Evolutionary conservation across 2,329 filamentous ascomycete genomes (phyloP), one percentile per base, ranked within the genome.

Genomic region (Tolypocladium album): DNA sequence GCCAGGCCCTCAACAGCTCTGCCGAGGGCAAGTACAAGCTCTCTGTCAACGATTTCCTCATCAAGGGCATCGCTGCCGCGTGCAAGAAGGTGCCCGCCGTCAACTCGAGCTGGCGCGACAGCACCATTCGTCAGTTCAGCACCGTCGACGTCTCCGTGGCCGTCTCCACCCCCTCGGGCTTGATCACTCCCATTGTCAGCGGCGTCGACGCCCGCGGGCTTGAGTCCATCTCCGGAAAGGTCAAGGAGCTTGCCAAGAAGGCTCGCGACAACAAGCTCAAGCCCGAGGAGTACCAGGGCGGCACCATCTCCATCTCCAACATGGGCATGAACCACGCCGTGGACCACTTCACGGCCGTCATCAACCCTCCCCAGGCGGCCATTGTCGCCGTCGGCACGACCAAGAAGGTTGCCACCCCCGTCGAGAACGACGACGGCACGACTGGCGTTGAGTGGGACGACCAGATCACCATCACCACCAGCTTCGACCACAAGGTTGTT

Each of bases 311-410:
- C 76, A 97, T 99, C 79, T 96, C 90, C 80, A 99, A 99, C 86
- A 96, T 99, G 94, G 94, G 94, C 77, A 99, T 99, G 94, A 99
- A 99, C 85, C 73, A 87, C 56, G 93, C 94, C 57, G 88, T 99
- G 64, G 92, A 97, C 79, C 86, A 92, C 75, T 99, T 99, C 80
- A 97, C 94, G 58, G 94, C 94, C 67, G 89, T 99, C 72, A 96
- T 99, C 84, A 99, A 99, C 86, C 94, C 95, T 66, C 94, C 94
- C 59, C 95, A 99, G 81, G 90, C 94, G 59, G 89, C 87, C 72
- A 99, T 99, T 74, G 83, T 99, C 64, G 93, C 94, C 59, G 90
- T 99, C 61, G 94, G 95, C 70, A 95, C 92, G 66, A 92, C 90
- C 69, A 89, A 90, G 79, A 97, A 97, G 88, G 93, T 97, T 59